Evolutionary conservation across 148 eudicot genomes (phyloP).

Genomic region (Rhododendron henanense): DNA sequence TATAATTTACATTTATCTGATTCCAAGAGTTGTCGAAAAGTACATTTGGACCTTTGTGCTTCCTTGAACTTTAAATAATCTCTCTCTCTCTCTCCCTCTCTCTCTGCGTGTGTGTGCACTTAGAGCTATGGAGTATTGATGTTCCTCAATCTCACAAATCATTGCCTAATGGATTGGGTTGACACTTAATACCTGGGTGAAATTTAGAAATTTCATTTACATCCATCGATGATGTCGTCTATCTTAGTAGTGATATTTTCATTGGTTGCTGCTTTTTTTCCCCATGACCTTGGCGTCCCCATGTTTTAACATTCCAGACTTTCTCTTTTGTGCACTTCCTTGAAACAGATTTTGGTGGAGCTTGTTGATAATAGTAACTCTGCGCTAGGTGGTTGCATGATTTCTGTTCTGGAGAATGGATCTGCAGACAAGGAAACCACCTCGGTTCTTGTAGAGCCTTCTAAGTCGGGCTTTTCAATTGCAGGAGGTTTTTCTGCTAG

Average conservation of each 20-base stretch:
- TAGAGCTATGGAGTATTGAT: not conserved
- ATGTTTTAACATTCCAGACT: constrained; percentile 6
- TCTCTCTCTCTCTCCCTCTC: not conserved
- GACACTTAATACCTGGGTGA: not conserved
- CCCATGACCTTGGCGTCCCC: not conserved
- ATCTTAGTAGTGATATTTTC: not conserved
- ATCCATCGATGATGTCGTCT: not conserved
- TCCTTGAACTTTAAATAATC: not conserved
- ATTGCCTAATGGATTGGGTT: not conserved
- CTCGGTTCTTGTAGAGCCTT: constrained; percentile 56
- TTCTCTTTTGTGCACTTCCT: constrained; percentile 11
- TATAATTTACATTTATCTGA: not conserved
- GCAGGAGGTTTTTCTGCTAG: constrained; percentile 78
- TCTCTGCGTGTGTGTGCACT: not conserved
- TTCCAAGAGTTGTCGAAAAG: not conserved
- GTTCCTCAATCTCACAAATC: not conserved
- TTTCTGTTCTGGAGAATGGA: constrained; percentile 45
- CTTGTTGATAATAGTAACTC: constrained; percentile 33
- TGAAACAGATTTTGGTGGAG: constrained; percentile 86
- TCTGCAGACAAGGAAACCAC: constrained; percentile 41
- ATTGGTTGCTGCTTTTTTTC: not conserved
- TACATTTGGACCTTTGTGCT: not conserved
- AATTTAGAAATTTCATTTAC: not conserved
- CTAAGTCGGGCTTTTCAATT: constrained; percentile 60
- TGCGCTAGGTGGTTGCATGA: constrained; percentile 31